Base-by-base conservation (phyloP, 805 yeast genomes). In the Barnettozyma sucrosica region DNA sequence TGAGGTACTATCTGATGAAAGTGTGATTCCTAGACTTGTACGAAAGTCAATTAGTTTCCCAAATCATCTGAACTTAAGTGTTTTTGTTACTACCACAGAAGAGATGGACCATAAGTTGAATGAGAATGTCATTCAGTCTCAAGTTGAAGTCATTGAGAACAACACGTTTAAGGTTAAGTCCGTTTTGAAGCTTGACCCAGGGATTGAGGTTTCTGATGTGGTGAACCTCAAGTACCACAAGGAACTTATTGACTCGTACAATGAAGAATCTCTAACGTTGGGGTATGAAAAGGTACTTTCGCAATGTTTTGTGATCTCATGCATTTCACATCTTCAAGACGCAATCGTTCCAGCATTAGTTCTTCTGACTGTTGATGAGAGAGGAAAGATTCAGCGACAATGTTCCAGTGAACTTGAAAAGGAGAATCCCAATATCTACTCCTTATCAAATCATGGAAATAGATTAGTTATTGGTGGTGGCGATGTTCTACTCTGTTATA, bases 281-380 rank as follows among this genome's bases (percentile, higher is more conserved):
- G 72, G 69, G 0, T 65, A 67, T 51, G 61, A 63, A 39, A 54
- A 64, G 26, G 56, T 66, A 4, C 54, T 68, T n/a, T 56, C 61
- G 7, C 67, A 64, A 46, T 68, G 72, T 47, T 66, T 68, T 52
- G 49, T 66, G 4, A 64, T 67, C 1, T 61, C 72, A 7, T 62
- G 70, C 43, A 52, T 60, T 28, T 61, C 60, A 44, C 67, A 67
- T 43, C 55, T 63, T 7, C 68, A 67, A 43, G 66, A 64, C 18
- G 62, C 61, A 2, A 43, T 42, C 5, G 44, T 54, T 6, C 53
- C 65, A 7, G 65, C 70, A 25, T 41, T 69, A 11, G 49, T 65
- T 51, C 48, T 69, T 7, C 66, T 68, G 41, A 56, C 69, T 0
- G 49, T 69, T 19, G 73, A 69, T 57, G 69, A 67, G 28, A 49